Conservation (phyloP, 495 filamentous ascomycete genomes). For the Penicillium salamii region DNA sequence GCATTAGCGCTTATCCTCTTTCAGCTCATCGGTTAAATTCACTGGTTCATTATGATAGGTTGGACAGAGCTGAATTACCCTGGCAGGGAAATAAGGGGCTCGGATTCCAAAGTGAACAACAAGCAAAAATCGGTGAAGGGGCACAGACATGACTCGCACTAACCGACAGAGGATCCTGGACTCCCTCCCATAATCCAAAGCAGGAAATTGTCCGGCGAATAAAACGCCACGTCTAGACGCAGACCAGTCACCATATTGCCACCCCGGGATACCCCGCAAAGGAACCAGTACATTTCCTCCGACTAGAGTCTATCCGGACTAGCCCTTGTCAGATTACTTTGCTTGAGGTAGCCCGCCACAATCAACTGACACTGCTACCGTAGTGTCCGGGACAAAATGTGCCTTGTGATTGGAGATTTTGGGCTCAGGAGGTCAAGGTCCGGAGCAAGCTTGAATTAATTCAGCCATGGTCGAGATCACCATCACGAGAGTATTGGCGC, state of each 20-base stretch:
- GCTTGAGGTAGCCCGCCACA: conserved; percentile 17
- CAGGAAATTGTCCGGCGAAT: conserved; percentile 19
- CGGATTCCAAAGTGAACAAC: conserved; percentile 3
- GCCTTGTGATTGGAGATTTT: conserved; percentile 13
- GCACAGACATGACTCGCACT: conserved; percentile 10
- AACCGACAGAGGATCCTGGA: conserved; percentile 3
- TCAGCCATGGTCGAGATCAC: conserved; percentile 20
- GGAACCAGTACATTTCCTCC: conserved; percentile 19
- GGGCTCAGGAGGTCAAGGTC: conserved; percentile 21
- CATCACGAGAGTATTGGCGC: conserved; percentile 20
- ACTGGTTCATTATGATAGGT: conserved; percentile 14
- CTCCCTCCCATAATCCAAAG: conserved; percentile 4
- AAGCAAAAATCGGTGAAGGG: conserved; percentile 2
- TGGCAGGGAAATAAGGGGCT: conserved; percentile 7
- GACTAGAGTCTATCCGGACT: background rate
- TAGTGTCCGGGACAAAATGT: conserved; percentile 17
- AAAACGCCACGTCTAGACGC: conserved; percentile 15
- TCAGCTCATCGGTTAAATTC: conserved; percentile 14
- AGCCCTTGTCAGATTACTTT: conserved; percentile 15
- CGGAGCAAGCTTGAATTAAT: conserved; percentile 31
- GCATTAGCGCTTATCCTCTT: conserved; percentile 14
- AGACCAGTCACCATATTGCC: conserved; percentile 5
- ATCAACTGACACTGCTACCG: conserved; percentile 25
- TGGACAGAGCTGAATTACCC: conserved; percentile 3
- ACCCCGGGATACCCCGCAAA: conserved; percentile 14